Conservation (phyloP, 441 rosid genomes). For the Mallotus japonicus region DNA sequence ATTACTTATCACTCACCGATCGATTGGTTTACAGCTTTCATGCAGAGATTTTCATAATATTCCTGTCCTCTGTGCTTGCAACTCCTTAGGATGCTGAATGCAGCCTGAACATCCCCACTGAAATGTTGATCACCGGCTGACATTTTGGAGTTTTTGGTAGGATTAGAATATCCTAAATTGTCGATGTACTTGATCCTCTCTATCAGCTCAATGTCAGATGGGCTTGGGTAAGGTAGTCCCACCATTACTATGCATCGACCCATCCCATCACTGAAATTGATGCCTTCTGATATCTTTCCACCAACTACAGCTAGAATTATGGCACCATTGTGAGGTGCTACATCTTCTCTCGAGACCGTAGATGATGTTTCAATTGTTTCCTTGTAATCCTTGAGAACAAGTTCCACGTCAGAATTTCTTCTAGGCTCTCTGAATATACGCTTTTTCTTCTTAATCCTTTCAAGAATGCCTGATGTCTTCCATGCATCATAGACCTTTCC, state of each 20-base stretch:
- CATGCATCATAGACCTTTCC: constrained; percentile 72
- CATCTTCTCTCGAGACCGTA: constrained; percentile 25
- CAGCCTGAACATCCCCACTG: constrained; percentile 54
- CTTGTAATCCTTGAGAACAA: constrained; percentile 77
- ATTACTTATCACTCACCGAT: constrained; percentile 55
- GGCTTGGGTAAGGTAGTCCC: constrained; percentile 94
- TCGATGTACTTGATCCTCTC: constrained; percentile 91
- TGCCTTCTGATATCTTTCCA: constrained; percentile 98
- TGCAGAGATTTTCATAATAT: constrained; percentile 93
- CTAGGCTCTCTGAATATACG: constrained; percentile 87
- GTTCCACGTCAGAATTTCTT: constrained; percentile 61
- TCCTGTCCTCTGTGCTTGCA: constrained; percentile 82
- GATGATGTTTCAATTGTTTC: constrained; percentile 51
- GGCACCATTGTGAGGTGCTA: constrained; percentile 60
- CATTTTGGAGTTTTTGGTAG: constrained; percentile 28
- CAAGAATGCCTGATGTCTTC: constrained; percentile 75
- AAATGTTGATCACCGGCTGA: constrained; percentile 44
- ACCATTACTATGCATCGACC: constrained; percentile 95
- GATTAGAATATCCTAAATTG: constrained; percentile 56
- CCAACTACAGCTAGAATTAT: constrained; percentile 89
- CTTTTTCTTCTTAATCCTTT: constrained; percentile 76
- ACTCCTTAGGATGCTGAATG: constrained; percentile 66
- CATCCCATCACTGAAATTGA: constrained; percentile 97
- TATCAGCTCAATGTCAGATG: constrained; percentile 72
- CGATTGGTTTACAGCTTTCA: constrained; percentile 97